Conservation (phyloP, 768 basidiomycete genomes). For the Tylopilus subfusipes region DNA sequence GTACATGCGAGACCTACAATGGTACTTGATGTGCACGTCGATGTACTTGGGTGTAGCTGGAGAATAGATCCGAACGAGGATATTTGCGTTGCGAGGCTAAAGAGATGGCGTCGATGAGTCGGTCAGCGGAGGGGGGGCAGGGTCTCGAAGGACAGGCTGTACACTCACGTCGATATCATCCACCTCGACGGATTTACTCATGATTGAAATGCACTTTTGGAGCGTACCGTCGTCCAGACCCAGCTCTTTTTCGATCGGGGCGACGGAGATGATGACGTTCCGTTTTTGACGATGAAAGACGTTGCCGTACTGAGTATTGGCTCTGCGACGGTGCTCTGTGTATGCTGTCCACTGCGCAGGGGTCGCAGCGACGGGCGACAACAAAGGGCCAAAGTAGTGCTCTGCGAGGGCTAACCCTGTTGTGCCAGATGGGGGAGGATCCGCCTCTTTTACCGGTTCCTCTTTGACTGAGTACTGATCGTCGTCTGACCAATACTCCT, state of each 20-base stretch:
- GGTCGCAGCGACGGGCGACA: not conserved
- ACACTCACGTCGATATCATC: not conserved
- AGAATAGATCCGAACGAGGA: slow-evolving; percentile 4
- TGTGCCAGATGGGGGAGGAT: not conserved
- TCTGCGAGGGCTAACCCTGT: not conserved
- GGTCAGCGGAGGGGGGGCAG: too few relatives aligned
- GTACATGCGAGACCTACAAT: not conserved
- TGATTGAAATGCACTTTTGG: slow-evolving; percentile 4
- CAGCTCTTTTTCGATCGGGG: slow-evolving; percentile 4
- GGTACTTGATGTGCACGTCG: slow-evolving; percentile 10
- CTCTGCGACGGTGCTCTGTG: slow-evolving; percentile 2
- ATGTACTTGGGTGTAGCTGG: slow-evolving; percentile 9
- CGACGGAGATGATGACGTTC: not conserved
- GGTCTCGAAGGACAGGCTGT: not conserved
- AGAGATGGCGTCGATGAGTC: not conserved
- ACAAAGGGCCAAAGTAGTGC: too few relatives aligned
- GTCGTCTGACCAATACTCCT: too few relatives aligned
- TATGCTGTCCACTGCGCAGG: slow-evolving; percentile 2
- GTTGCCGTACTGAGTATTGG: not conserved
- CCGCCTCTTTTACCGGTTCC: not conserved
- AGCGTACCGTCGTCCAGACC: not conserved
- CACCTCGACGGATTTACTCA: not conserved
- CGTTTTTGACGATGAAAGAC: not conserved
- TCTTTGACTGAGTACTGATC: not conserved
- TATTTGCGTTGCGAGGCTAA: not conserved